Evolutionary conservation across 2,329 filamentous ascomycete genomes (phyloP).

Genomic region (Setomelanomma holmii): DNA sequence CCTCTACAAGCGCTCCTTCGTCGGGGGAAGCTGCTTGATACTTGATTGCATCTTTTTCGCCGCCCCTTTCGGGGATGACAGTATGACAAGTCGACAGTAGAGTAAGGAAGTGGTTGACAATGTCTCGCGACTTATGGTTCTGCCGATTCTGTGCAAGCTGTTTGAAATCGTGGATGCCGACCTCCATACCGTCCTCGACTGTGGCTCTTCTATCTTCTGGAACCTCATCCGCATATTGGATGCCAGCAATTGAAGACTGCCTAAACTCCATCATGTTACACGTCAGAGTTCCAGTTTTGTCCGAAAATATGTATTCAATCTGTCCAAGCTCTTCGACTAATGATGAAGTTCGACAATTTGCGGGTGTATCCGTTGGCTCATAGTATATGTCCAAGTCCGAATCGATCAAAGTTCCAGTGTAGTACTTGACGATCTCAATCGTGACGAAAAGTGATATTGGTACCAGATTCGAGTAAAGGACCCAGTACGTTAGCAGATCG

Average conservation of each 20-base stretch:
- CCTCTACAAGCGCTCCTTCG: conserved; percentile 94
- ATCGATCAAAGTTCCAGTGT: conserved; percentile 96
- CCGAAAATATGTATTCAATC: conserved; percentile 98
- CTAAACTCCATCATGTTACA: conserved; percentile 99
- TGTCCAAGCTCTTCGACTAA: conserved; percentile 96
- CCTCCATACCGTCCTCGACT: conserved; percentile 76
- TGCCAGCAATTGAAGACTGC: conserved; percentile 89
- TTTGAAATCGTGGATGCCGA: conserved; percentile 85
- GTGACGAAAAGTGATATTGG: conserved; percentile 98
- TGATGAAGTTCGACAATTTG: conserved; percentile 94
- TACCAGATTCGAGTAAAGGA: conserved; percentile 93
- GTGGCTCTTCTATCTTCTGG: conserved; percentile 87
- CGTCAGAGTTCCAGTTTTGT: conserved; percentile 97
- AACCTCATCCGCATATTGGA: conserved; percentile 92
- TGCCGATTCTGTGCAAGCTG: conserved; percentile 73
- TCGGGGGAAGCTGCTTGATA: conserved; percentile 98
- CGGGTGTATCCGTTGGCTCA: conserved; percentile 91
- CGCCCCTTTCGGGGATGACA: conserved; percentile 88
- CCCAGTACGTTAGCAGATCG: conserved; percentile 98
- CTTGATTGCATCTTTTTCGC: conserved; percentile 85
- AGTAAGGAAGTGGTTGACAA: conserved; percentile 83
- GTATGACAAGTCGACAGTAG: conserved; percentile 93
- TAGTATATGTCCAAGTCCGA: conserved; percentile 98
- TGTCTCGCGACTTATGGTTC: conserved; percentile 63
- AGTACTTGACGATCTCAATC: conserved; percentile 97